A percentile compares a stretch with the other conserved stretches of the same genome.
phyloP scores from a whole-genome alignment of 2,329 filamentous ascomycete species.

The Monosporascus sp. region DNA sequence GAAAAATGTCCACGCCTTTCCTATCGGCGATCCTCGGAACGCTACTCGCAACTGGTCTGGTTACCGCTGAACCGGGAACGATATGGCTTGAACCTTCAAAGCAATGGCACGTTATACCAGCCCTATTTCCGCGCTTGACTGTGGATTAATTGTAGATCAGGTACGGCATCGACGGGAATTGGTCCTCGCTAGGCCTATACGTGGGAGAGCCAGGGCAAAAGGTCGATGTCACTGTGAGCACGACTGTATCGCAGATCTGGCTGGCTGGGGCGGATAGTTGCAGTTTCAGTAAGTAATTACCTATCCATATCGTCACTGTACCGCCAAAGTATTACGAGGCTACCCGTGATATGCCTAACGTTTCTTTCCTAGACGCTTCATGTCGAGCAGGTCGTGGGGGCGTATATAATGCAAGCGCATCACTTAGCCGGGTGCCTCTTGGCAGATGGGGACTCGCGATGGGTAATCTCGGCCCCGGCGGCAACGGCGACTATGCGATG shows the following conservation, averaged over 20 bases:
- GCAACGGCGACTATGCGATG: conserved; percentile 61
- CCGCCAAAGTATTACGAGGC: background rate
- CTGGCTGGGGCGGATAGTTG: conserved; percentile 57
- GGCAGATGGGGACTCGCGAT: conserved; percentile 58
- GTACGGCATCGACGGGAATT: conserved; percentile 53
- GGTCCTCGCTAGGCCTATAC: conserved; percentile 64
- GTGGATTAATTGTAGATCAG: conserved; percentile 20
- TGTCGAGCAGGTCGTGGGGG: conserved; percentile 55
- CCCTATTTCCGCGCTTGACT: conserved; percentile 1
- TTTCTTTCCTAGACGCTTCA: conserved; percentile 33
- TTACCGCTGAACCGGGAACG: conserved; percentile 17
- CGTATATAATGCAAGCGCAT: conserved; percentile 49
- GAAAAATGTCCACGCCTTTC: conserved; percentile 23
- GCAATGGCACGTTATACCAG: conserved; percentile 23
- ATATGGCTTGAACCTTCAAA: conserved; percentile 28
- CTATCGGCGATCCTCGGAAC: conserved; percentile 20
- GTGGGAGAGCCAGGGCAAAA: conserved; percentile 41
- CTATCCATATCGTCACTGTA: background rate
- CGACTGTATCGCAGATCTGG: conserved; percentile 67
- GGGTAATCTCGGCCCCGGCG: conserved; percentile 50
- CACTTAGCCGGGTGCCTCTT: conserved; percentile 52
- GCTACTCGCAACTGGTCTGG: conserved; percentile 19
- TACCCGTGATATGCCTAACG: conserved; percentile 8
- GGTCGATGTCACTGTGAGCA: conserved; percentile 58
- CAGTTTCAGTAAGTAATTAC: conserved; percentile 35